phyloP scores from a whole-genome alignment of 495 filamentous ascomycete species.

The Tuber microsphaerosporum region DNA sequence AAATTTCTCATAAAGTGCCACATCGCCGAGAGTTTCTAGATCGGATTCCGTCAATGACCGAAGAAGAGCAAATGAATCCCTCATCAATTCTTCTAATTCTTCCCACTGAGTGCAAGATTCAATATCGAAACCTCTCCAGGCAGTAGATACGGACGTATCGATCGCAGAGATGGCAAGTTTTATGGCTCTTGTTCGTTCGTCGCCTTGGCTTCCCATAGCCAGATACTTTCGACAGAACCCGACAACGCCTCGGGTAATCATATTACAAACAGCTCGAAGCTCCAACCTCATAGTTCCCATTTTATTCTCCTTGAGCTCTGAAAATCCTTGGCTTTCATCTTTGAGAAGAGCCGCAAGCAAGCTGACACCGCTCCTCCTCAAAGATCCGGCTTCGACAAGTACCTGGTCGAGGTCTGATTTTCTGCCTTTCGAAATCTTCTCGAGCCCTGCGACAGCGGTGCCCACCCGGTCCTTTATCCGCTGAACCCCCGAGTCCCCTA shows the following conservation, averaged over 20 bases:
- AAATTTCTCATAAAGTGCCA: slow-evolving; percentile 35
- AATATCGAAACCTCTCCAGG: slow-evolving; percentile 32
- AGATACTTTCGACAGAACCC: slow-evolving; percentile 40
- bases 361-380: slow-evolving; percentile 30
- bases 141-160: slow-evolving; percentile 34
- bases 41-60: slow-evolving; percentile 25
- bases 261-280: slow-evolving; percentile 25
- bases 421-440: slow-evolving; percentile 32
- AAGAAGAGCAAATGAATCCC: slow-evolving; percentile 30
- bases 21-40: slow-evolving; percentile 12
- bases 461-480: slow-evolving; percentile 27
- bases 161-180: slow-evolving; percentile 33
- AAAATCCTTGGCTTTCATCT: slow-evolving; percentile 11
- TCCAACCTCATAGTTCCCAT: slow-evolving; percentile 8
- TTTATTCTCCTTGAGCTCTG: slow-evolving; percentile 10
- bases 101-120: slow-evolving; percentile 27
- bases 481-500: slow-evolving; percentile 18
- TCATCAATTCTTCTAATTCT: slow-evolving; percentile 22
- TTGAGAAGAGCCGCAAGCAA: slow-evolving; percentile 28
- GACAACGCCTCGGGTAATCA: slow-evolving; percentile 30
- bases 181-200: slow-evolving; percentile 26
- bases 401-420: slow-evolving; percentile 37
- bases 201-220: slow-evolving; percentile 31
- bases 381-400: slow-evolving; percentile 32
- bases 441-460: slow-evolving; percentile 28